These are phyloP conservation scores for Aegilops bicornis DNA, from an alignment of 176 grass and related monocot species.

Conservation along the genomic window DNA sequence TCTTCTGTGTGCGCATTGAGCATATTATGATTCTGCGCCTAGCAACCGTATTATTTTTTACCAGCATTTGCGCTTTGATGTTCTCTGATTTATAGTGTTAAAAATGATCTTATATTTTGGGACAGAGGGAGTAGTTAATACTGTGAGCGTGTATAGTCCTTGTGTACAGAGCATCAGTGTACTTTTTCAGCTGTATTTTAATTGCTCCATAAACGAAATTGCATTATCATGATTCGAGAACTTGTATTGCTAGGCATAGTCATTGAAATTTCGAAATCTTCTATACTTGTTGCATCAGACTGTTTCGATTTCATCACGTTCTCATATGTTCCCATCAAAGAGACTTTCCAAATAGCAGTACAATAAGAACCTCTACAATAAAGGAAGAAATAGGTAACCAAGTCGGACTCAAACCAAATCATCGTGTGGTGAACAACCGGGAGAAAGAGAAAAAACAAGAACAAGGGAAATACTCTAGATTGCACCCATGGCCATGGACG, in stretches of 20 bases:
- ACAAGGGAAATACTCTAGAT: no score
- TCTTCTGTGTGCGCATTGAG: not conserved
- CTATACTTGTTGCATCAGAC: not conserved
- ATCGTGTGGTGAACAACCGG: no score
- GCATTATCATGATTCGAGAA: not conserved
- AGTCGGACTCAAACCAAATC: not conserved
- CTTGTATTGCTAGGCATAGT: not conserved
- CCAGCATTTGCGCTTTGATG: not conserved
- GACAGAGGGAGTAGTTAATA: not conserved
- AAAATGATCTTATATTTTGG: no score
- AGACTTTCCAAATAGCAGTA: no score
- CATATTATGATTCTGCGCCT: no score
- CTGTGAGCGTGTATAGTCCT: not conserved
- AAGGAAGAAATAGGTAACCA: no score
- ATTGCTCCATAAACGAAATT: no score
- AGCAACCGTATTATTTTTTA: not conserved
- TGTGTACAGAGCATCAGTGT: conserved; percentile 1
- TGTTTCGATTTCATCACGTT: not conserved
- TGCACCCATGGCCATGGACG: not conserved
- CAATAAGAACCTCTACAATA: no score
- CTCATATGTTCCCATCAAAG: no score
- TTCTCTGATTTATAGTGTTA: not conserved
- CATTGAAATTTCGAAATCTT: not conserved
- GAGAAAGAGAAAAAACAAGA: no score
- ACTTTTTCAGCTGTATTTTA: no score